Percentiles rank a stretch among this genome's conserved stretches.
These are phyloP conservation scores for Grosmannia penicillata DNA, from an alignment of 2,329 filamentous ascomycete genomes.

Conservation along the genomic window DNA sequence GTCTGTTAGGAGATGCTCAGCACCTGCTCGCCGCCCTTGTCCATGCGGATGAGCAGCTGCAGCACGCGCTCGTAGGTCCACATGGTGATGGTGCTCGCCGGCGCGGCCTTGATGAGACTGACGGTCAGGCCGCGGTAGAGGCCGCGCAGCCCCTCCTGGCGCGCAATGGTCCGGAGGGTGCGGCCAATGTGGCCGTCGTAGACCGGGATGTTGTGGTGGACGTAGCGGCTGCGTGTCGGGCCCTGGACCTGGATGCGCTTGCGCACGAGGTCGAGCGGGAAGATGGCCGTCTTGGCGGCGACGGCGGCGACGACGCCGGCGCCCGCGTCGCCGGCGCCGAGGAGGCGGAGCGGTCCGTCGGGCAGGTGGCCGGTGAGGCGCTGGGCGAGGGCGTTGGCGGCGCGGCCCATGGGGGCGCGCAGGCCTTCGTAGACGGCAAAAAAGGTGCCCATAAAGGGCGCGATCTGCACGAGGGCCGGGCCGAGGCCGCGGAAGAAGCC, in stretches of 20 bases:
- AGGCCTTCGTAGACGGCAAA: conserved; percentile 79
- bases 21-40: too few relatives aligned
- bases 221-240: conserved; percentile 63
- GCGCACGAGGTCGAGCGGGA: conserved; percentile 81
- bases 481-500: conserved; percentile 84
- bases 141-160: conserved; percentile 60
- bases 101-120: conserved; percentile 82
- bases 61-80: conserved; percentile 83
- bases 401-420: conserved; percentile 38
- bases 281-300: conserved; percentile 75
- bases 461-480: conserved; percentile 72
- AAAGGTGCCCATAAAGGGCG: conserved; percentile 95
- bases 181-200: conserved; percentile 53
- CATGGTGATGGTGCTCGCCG: conserved; percentile 83
- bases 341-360: conserved; percentile 39
- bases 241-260: conserved; percentile 94
- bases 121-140: conserved; percentile 81
- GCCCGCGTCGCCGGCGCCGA: conserved; percentile 68
- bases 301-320: conserved; percentile 71
- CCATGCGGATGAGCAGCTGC: conserved; percentile 34
- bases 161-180: conserved; percentile 54
- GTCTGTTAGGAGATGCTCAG: too few relatives aligned
- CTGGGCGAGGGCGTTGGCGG: conserved; percentile 13
- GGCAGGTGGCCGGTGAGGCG: neutral
- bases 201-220: conserved; percentile 76